Evolutionary conservation across 148 eudicot species (phyloP), one percentile per base, ranked within the genome.

Genomic region (Hydrangea macrophylla): DNA sequence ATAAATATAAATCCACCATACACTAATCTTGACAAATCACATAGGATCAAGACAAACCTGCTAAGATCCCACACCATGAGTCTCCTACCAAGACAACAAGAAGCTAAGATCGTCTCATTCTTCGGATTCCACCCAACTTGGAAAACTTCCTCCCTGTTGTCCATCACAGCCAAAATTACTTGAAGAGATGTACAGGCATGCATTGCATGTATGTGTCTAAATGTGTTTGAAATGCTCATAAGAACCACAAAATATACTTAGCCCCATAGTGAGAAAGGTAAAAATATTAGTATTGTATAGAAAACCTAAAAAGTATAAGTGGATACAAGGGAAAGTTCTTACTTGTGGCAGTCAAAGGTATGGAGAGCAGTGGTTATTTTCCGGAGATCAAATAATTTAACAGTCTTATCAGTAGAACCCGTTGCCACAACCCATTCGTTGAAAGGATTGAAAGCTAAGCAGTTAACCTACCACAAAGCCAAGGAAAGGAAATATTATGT

Each of bases 61-160:
- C 98, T 90, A 65, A 92, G 92, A 80, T 92, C 98, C 98, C 98
- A 89, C 57, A 89, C 91, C 93, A 89, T 85, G 9, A 92, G 88
- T 70, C 98, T 82, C 74, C 98, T 84, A 65, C 98, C 98, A 78
- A 88, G 90, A 71, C 98, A 92, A 57, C 93, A 90, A 58, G 98
- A 92, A 70, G 98, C 94, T 72, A 92, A 74, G 66, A 92, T 84
- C 51, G 94, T 88, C 75, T 90, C 96, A 71, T 87, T 87, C 77
- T 82, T 88, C 6, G 96, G 98, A 73, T 72, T 92, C 98, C 98
- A 92, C n/a, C 96, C 96, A 74, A 92, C 94, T 76, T 90, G 96
- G 80, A 88, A 88, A 58, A 92, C 89, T 72, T 86, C 91, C 68
- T 92, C 96, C 82, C 96, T 92, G 85, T 60, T 25, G 42, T 4